A percentile compares a stretch with the other conserved stretches of the same genome.
phyloP scores from a whole-genome alignment of 495 filamentous ascomycete species.

The Aspergillus cavernicola region DNA sequence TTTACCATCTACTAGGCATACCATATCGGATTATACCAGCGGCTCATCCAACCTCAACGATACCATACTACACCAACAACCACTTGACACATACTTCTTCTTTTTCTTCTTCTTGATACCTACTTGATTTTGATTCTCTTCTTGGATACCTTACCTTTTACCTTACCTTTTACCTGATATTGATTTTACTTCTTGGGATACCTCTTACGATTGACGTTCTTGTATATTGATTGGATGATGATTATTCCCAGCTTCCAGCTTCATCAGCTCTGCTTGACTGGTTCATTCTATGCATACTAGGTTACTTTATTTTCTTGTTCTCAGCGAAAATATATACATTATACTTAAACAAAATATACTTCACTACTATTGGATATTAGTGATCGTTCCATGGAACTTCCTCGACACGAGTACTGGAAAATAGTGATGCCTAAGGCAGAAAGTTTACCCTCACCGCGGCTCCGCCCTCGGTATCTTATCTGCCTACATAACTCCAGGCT shows the following conservation, averaged over 20 bases:
- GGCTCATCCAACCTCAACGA: background rate
- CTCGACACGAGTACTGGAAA: too few species aligned
- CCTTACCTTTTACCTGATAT: background rate
- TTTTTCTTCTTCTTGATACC: constrained; percentile 12
- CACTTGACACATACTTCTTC: background rate
- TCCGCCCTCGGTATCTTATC: constrained; percentile 5
- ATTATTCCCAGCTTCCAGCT: constrained; percentile 1
- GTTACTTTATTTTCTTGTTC: background rate
- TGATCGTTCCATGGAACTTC: too few species aligned
- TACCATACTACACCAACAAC: background rate
- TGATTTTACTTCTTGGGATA: constrained; percentile 22
- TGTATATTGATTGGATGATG: constrained; percentile 19
- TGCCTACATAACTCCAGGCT: background rate
- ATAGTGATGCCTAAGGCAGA: too few species aligned
- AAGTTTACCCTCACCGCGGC: too few species aligned
- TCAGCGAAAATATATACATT: background rate
- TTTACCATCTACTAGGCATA: too few species aligned
- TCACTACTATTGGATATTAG: too few species aligned
- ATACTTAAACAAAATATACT: too few species aligned
- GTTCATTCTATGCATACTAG: constrained; percentile 5
- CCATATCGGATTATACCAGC: background rate
- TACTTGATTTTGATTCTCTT: constrained; percentile 20
- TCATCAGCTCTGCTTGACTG: constrained; percentile 10
- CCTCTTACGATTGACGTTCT: constrained; percentile 20
- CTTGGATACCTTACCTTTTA: constrained; percentile 2